Percentiles rank a stretch among this genome's conserved stretches.
Conservation (phyloP, 225 moss, liverwort and hornwort genomes). For the Antitrichia curtipendula region DNA sequence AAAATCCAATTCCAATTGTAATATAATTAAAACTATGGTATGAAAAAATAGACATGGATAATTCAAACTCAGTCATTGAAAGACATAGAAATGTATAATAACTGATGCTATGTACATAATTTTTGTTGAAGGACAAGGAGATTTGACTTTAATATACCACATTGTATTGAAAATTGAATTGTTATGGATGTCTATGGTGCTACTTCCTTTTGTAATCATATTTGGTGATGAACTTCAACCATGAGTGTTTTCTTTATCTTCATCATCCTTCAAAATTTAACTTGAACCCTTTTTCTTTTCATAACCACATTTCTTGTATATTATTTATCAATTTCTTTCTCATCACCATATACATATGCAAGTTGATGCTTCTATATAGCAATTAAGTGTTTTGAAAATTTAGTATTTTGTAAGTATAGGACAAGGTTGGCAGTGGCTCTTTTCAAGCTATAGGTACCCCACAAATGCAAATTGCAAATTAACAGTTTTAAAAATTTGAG, state of each 20-base stretch:
- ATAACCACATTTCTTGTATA: background rate
- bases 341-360: background rate
- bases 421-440: too few relatives aligned
- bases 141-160: background rate
- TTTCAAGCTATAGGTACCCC: rapidly evolving
- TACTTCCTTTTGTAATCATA: background rate
- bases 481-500: background rate
- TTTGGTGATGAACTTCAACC: rapidly evolving
- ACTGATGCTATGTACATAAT: rapidly evolving
- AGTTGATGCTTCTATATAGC: background rate
- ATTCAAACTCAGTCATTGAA: rapidly evolving
- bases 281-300: rapidly evolving
- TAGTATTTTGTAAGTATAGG: background rate
- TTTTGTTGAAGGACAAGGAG: background rate
- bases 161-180: background rate
- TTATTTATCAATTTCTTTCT: background rate
- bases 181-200: background rate
- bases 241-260: background rate
- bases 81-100: background rate
- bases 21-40: background rate
- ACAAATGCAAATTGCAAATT: background rate
- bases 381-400: background rate
- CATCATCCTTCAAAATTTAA: background rate
- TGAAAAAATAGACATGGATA: background rate
- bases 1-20: background rate